Conservation (phyloP, 2,329 filamentous ascomycete genomes). For the Celoporthe dispersa region DNA sequence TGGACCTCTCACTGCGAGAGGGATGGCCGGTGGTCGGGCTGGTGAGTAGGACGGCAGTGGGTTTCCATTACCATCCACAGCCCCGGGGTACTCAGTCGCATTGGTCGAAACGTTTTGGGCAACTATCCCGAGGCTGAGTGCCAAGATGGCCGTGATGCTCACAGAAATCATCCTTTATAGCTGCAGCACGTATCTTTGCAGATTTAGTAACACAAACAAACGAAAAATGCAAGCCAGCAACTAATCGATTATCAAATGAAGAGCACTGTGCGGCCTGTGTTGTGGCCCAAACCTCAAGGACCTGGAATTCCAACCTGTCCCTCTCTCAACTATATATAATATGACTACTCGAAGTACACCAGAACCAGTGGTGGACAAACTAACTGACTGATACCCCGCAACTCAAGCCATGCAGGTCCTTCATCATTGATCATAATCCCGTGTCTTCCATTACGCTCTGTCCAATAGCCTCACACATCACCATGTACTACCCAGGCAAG, state of each 20-base stretch:
- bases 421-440: background rate
- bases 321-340: background rate
- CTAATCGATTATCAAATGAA: background rate
- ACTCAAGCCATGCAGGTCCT: background rate
- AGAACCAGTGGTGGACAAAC: background rate
- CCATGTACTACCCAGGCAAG: background rate
- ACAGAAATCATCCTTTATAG: background rate
- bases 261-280: background rate
- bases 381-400: conserved; percentile 2
- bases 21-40: conserved; percentile 42
- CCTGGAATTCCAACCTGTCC: background rate
- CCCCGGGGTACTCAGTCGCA: background rate
- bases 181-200: conserved; percentile 11
- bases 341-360: background rate
- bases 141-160: background rate
- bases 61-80: conserved; percentile 21
- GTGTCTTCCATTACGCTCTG: background rate
- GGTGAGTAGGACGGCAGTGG: conserved; percentile 36
- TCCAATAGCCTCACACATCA: conserved; percentile 2
- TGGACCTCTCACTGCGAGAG: conserved; percentile 57
- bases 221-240: background rate
- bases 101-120: conserved; percentile 7
- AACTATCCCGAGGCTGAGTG: background rate
- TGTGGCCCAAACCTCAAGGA: background rate
- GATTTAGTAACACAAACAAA: background rate